Base-by-base conservation (phyloP, 352 stramenopile species). In the Globisporangium takayamanum region DNA sequence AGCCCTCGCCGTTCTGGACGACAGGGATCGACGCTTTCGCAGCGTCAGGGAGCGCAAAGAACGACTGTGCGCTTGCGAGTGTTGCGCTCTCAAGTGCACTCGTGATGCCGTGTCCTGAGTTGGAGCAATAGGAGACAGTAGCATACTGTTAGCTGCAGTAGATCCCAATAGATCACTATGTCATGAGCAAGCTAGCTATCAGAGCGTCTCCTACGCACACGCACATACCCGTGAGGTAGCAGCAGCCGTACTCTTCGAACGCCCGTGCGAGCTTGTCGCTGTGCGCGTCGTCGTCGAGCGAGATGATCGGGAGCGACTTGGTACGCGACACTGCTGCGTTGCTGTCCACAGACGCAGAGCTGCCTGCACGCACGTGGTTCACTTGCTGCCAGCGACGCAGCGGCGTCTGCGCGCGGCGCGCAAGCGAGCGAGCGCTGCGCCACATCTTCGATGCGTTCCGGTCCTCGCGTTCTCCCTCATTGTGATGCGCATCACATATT, bases 221-320 rank as follows among this genome's bases (percentile, higher is more conserved):
- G 5, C 30, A 53, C 51, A 20, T 20, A 74, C 70, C 68, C 39
- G 60, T 72, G 36, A 92, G 69, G 64, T 92, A 92, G 69, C 82
- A 92, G 58, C 78, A 92, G 1, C 82, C 82, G 55, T 77, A 92
- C 55, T 80, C 76, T 7, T 70, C 71, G 45, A 92, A 89, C 52
- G 79, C 82, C 12, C 66, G 60, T 1, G 81, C 74, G 46, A 92
- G 72, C 49, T 70, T 52, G 60, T 70, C 61, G 50, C 72, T 65
- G 60, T 68, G 70, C 54, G 67, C 60, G 48, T 80, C 69, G 54
- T 84, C 76, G 55, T 87, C 74, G 25, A 89, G 68, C 44, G 74
- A 84, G 51, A 89, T 65, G 57, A 75, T 67, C 22, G 79, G 79
- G 50, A 83, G 76, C 15, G 67, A 41, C 44, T 54, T 51, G 42